A percentile compares a stretch with the other conserved stretches of the same genome.
phyloP scores from a whole-genome alignment of 805 yeast genomes.

The Candida nanaspora region DNA sequence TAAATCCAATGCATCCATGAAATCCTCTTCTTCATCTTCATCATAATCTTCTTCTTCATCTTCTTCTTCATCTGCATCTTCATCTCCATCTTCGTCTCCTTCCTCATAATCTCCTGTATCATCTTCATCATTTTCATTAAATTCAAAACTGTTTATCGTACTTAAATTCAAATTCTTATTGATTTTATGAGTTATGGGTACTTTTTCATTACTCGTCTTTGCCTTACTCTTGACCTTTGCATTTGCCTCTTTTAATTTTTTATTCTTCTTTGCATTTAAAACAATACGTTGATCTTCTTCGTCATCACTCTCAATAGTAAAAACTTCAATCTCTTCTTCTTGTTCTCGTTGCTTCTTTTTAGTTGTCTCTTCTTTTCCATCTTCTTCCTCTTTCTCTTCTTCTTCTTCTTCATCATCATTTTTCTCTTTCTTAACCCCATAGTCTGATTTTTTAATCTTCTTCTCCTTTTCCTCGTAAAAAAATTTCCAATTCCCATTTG shows the following conservation, averaged over 20 bases:
- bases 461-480: slow-evolving; percentile 1
- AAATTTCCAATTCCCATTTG: slow-evolving; percentile 20
- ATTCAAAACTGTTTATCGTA: slow-evolving; percentile 13
- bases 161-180: slow-evolving; percentile 6
- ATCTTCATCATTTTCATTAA: slow-evolving; percentile 12
- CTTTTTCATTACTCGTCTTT: neutral
- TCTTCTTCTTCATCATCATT: neutral
- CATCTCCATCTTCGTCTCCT: neutral
- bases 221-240: neutral
- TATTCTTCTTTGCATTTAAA: too few species aligned
- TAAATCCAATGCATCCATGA: neutral
- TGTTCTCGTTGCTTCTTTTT: neutral
- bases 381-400: neutral
- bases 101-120: slow-evolving; percentile 10
- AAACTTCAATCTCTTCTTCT: neutral
- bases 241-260: too few species aligned
- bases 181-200: neutral
- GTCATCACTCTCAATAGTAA: too few species aligned
- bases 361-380: neutral
- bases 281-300: too few species aligned
- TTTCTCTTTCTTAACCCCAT: neutral
- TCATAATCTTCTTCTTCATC: slow-evolving; percentile 6
- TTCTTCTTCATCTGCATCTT: slow-evolving; percentile 1
- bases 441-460: neutral
- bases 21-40: neutral